Evolutionary conservation across 2,329 filamentous ascomycete species (phyloP).

Genomic region (Monosporascus sp.): DNA sequence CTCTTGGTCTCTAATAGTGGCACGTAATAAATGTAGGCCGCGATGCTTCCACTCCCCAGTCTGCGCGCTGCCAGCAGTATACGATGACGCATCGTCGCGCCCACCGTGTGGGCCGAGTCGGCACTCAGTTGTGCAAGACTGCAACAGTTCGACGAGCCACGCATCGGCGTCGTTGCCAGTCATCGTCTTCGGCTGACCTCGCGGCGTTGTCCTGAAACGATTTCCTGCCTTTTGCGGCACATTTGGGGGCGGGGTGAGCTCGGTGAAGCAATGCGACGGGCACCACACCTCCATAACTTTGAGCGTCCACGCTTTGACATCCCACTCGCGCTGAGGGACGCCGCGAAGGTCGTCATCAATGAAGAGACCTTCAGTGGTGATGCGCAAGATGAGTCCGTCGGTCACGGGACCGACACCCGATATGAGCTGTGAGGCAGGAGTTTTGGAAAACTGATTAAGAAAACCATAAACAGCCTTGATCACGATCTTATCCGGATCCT

Average conservation of each 20-base stretch:
- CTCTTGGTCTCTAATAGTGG: constrained; percentile 60
- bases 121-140: constrained; percentile 60
- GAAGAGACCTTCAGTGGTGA: constrained; percentile 91
- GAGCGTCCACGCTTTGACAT: constrained; percentile 96
- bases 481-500: constrained; percentile 92
- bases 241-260: constrained; percentile 36
- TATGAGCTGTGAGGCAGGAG: constrained; percentile 85
- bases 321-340: constrained; percentile 95
- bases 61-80: constrained; percentile 40
- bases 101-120: constrained; percentile 46
- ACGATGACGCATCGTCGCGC: constrained; percentile 31
- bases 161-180: constrained; percentile 61
- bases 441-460: constrained; percentile 81
- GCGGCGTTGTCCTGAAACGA: constrained; percentile 40
- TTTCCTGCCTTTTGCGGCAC: constrained; percentile 43
- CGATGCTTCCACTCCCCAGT: constrained; percentile 49
- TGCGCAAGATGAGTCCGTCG: constrained; percentile 84
- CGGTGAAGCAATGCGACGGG: constrained; percentile 53
- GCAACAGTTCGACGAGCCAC: constrained; percentile 57
- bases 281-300: constrained; percentile 89
- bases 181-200: constrained; percentile 45
- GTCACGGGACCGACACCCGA: constrained; percentile 81
- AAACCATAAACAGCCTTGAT: constrained; percentile 91
- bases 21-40: constrained; percentile 57
- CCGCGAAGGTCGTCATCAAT: constrained; percentile 92